phyloP scores from a whole-genome alignment of 257 asterid genomes.

The Ballota nigra region DNA sequence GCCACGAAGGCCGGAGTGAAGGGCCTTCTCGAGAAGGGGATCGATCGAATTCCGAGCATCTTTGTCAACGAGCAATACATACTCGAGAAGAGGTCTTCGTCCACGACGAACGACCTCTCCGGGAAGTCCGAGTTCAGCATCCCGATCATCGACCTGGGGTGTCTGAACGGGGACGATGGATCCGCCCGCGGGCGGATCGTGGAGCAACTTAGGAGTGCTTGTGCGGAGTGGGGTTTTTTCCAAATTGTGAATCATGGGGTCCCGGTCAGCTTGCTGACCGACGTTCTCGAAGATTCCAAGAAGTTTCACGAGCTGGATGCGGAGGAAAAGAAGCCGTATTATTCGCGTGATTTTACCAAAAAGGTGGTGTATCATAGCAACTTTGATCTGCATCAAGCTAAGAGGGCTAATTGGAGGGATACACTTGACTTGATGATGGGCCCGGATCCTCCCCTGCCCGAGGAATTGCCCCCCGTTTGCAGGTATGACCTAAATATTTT shows the following conservation, averaged over 20 bases:
- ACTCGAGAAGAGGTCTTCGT: not conserved
- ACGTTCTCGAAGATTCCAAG: conserved; percentile 15
- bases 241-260: conserved; percentile 40
- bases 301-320: conserved; percentile 33
- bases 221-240: conserved; percentile 38
- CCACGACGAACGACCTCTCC: not conserved
- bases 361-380: conserved; percentile 30
- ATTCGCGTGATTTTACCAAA: conserved; percentile 30
- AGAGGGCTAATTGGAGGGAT: conserved; percentile 45
- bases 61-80: conserved; percentile 13
- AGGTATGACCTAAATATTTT: too few relatives aligned
- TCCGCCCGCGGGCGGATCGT: conserved; percentile 3
- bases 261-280: not conserved
- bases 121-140: not conserved
- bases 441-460: conserved; percentile 32
- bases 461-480: conserved; percentile 25
- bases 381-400: conserved; percentile 22
- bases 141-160: conserved; percentile 2
- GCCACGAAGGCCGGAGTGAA: conserved; percentile 17
- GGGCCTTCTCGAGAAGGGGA: conserved; percentile 12
- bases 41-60: conserved; percentile 7
- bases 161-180: not conserved
- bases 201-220: conserved; percentile 23
- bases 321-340: conserved; percentile 36
- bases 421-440: conserved; percentile 30